phyloP scores from a whole-genome alignment of 805 yeast species.

The Metschnikowia henanensis region DNA sequence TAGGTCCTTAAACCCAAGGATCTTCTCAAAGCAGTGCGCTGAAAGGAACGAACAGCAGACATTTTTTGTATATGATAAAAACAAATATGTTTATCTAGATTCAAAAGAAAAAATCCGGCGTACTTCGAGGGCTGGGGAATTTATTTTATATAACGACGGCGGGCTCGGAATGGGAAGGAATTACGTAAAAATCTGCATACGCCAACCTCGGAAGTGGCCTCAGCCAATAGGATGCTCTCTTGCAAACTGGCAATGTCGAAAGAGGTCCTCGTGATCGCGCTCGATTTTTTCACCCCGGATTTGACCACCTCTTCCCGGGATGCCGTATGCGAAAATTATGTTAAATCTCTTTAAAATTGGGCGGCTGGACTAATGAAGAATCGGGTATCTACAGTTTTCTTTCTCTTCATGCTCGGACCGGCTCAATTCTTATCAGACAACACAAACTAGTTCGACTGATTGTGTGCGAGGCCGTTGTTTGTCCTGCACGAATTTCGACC shows the following conservation, averaged over 20 bases:
- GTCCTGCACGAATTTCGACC: slow-evolving; percentile 18
- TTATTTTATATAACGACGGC: slow-evolving; percentile 11
- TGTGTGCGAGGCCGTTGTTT: slow-evolving; percentile 7
- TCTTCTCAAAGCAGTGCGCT: slow-evolving; percentile 32
- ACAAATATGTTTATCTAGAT: slow-evolving; percentile 9
- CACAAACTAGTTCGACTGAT: neutral
- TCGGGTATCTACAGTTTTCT: too few species aligned
- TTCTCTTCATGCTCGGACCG: neutral
- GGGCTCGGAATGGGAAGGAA: slow-evolving; percentile 13
- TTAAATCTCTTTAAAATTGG: too few species aligned
- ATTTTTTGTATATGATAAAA: slow-evolving; percentile 17
- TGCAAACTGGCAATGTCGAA: slow-evolving; percentile 3
- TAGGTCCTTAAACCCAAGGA: slow-evolving; percentile 22
- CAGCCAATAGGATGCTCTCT: slow-evolving; percentile 7
- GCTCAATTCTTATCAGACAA: neutral
- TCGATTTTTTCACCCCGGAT: slow-evolving; percentile 10
- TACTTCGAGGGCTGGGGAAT: slow-evolving; percentile 10
- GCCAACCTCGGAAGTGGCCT: slow-evolving; percentile 14
- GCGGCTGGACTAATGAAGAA: too few species aligned
- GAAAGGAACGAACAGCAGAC: slow-evolving; percentile 39
- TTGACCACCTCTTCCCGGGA: slow-evolving; percentile 3
- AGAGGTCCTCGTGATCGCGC: slow-evolving; percentile 11
- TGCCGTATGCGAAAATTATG: too few species aligned
- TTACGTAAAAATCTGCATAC: slow-evolving; percentile 18
- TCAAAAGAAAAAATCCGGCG: slow-evolving; percentile 11